These are phyloP conservation scores for Lactuca saligna DNA, from an alignment of 129 eudicot species.

Conservation along the genomic window DNA sequence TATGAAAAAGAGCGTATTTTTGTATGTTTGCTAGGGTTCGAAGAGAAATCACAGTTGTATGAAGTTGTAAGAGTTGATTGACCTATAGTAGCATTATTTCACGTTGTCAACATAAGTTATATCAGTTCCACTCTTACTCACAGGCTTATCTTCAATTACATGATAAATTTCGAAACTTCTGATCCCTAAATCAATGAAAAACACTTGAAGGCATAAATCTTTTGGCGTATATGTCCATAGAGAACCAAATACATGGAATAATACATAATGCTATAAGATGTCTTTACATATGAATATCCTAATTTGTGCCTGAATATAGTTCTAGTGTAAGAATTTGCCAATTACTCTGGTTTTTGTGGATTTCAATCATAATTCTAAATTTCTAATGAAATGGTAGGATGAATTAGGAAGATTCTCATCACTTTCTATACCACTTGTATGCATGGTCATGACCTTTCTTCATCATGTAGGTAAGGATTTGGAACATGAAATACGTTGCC, in stretches of 20 bases:
- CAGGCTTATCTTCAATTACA: conserved; percentile 2
- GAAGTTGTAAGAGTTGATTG: conserved; percentile 14
- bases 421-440: background rate
- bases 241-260: background rate
- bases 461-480: conserved; percentile 70
- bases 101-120: conserved; percentile 5
- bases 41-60: conserved; percentile 4
- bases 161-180: conserved; percentile 6
- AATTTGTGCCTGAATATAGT: background rate
- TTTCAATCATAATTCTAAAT: background rate
- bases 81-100: background rate
- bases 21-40: conserved; percentile 18
- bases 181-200: conserved; percentile 20
- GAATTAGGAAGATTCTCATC: too few relatives aligned
- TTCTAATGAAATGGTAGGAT: background rate
- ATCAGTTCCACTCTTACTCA: conserved; percentile 4
- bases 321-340: background rate
- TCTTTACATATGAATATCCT: background rate
- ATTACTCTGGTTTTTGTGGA: background rate
- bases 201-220: background rate
- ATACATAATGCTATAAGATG: background rate
- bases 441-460: conserved; percentile 8
- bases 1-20: conserved; percentile 6
- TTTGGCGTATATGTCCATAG: background rate
- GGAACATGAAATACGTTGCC: conserved; percentile 80